Evolutionary conservation across 495 filamentous ascomycete species (phyloP), one percentile per base, ranked within the genome.

Genomic region (Podospora sp.): DNA sequence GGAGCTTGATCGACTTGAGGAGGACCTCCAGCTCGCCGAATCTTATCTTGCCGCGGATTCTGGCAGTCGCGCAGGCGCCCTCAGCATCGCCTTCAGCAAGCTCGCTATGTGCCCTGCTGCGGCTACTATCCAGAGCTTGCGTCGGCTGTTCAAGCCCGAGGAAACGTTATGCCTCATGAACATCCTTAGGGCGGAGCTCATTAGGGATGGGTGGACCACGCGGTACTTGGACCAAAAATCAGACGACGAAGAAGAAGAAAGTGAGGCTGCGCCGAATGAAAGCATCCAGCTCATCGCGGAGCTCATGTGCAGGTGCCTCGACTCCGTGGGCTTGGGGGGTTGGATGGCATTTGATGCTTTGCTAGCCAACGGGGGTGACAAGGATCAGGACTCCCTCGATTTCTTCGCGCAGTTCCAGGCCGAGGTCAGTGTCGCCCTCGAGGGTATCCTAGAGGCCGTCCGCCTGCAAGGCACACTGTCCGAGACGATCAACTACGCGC

Each of bases 301-400:
- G 62, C 78, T 96, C 8, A 83, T 97, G 36, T 90, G 86, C 72
- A 88, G 89, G 68, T 88, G 91, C 50, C 82, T 97, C 11, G 93
- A 97, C 78, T 88, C 92, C 11, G 85, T 97, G n/a, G 92, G 93
- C 11, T 83, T 91, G 20, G 89, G 85, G 14, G 92, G 92, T 29
- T 97, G 91, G 91, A 86, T 97, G 60, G 80, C 87, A 7, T 87
- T 87, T 40, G 82, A 84, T 29, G 76, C 82, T 5, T 76, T 83
- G 51, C 69, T 83, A n/a, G 77, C 80, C 6, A 81, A 82, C 22
- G 75, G 70, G 3, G 74, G 76, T 61, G 69, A 60, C 57, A 67
- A 73, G 21, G 79, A 64, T 26, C 26, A 84, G 26, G 77, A 87
- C 22, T 79, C 82, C 3, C 85, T 87, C 53, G 87, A 90, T 70